Evolutionary conservation across 371 early-diverging fungal genomes (phyloP).

Genomic region (Modicella reniformis): DNA sequence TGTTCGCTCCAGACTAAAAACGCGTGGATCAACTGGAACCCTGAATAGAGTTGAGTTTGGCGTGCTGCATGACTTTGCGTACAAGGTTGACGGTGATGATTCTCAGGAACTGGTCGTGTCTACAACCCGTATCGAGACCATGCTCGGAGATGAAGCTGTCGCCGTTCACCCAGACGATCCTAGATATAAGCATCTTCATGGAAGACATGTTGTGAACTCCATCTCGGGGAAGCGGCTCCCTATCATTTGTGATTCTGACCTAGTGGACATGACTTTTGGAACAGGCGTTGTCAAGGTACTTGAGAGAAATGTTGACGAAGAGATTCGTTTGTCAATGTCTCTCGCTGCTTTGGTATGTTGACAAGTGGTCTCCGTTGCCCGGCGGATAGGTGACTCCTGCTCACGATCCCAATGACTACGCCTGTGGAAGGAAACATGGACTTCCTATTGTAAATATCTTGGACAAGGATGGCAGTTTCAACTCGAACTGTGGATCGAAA

Average conservation of each 20-base stretch:
- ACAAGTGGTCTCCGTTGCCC: background rate
- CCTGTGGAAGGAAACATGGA: slow-evolving; percentile 87
- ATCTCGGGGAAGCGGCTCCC: slow-evolving; percentile 84
- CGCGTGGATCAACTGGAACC: background rate
- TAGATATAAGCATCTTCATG: slow-evolving; percentile 85
- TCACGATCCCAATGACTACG: slow-evolving; percentile 97
- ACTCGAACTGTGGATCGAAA: slow-evolving; percentile 68
- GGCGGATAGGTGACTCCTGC: slow-evolving; percentile 94
- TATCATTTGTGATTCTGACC: slow-evolving; percentile 84
- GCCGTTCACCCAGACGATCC: slow-evolving; percentile 93
- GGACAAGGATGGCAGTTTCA: slow-evolving; percentile 83
- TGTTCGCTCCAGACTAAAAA: background rate
- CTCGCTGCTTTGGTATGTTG: background rate
- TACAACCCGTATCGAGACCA: slow-evolving; percentile 99
- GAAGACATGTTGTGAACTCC: slow-evolving; percentile 90
- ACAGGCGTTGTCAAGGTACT: slow-evolving; percentile 96
- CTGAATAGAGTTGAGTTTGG: slow-evolving; percentile 81
- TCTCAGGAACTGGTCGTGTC: slow-evolving; percentile 82
- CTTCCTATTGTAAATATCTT: slow-evolving; percentile 86
- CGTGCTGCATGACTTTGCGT: slow-evolving; percentile 74
- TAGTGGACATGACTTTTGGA: slow-evolving; percentile 94
- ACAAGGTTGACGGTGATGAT: slow-evolving; percentile 66
- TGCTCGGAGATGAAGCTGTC: slow-evolving; percentile 98
- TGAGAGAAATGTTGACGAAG: background rate
- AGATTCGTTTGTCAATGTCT: background rate